Base-by-base conservation (phyloP, 2,329 filamentous ascomycete species). In the Epichloe festucae region DNA sequence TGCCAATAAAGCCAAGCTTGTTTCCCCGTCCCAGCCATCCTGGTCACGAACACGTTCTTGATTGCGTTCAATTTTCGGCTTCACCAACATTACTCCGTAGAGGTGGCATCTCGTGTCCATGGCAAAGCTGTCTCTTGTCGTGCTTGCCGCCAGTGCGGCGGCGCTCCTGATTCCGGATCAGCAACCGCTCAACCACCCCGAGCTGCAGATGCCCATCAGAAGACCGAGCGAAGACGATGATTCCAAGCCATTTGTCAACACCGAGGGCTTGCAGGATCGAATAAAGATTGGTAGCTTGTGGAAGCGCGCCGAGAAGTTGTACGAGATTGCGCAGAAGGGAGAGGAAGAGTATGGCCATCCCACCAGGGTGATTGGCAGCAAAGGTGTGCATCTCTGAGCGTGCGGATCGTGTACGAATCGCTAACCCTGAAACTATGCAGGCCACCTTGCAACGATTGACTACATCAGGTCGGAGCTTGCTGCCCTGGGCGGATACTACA, bases 301-400 rank as follows among this genome's bases (percentile, higher is more conserved):
- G 42, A 65, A 70, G 5, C 77, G 82, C 19, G 79, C 84, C 4
- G 70, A 82, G 58, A 65, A 78, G 41, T 74, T 88, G 8, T 86
- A 77, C 58, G 68, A 76, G 49, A 76, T 86, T 51, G 82, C 84
- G 0, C 71, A 82, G 63, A 69, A 74, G 49, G 74, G 75, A 11
- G 68, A 76, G 54, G 69, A 74, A 2, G 79, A 85, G 55, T 85
- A 81, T 60, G 77, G 77, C 54, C 83, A 83, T 58, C 84, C 84
- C 1, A 87, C 84, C 1, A 75, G 84, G 50, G 83, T 87, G 21
- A 86, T 87, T 56, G 83, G 84, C 34, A 84, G 81, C 55, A 61
- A 75, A 62, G 81, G 80, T 81, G 39, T 19, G 27, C 27, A 31
- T 31, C 27, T 31, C 27, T 12, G n/a, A 12, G 53, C 38, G 27